phyloP scores from a whole-genome alignment of 2,329 filamentous ascomycete species.

The Didymella sp. region DNA sequence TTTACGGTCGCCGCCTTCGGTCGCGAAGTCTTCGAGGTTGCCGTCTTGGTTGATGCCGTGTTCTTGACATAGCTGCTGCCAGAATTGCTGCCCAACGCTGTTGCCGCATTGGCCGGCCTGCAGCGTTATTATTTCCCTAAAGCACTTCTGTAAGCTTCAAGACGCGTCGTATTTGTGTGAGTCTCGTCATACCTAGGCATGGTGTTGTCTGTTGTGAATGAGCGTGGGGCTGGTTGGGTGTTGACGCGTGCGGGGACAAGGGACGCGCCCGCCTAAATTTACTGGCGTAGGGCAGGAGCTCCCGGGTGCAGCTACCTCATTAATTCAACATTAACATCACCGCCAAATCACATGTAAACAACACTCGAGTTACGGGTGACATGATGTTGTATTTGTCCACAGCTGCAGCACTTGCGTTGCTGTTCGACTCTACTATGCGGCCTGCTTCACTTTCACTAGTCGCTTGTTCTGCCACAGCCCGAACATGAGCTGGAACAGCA shows the following conservation, averaged over 20 bases:
- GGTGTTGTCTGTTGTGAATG: slow-evolving; percentile 30
- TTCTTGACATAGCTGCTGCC: slow-evolving; percentile 97
- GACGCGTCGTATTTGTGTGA: background rate
- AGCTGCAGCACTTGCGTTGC: slow-evolving; percentile 23
- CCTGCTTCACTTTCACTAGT: slow-evolving; percentile 25
- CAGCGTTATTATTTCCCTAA: slow-evolving; percentile 97
- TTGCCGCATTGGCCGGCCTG: slow-evolving; percentile 99
- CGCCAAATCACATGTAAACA: background rate
- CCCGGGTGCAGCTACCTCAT: slow-evolving; percentile 9
- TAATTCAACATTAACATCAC: background rate
- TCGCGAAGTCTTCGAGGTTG: slow-evolving; percentile 96
- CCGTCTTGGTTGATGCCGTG: slow-evolving; percentile 98
- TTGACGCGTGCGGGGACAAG: slow-evolving; percentile 40
- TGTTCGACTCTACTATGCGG: slow-evolving; percentile 14
- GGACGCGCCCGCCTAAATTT: slow-evolving; percentile 32
- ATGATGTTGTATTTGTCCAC: slow-evolving; percentile 10
- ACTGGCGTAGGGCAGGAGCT: slow-evolving; percentile 5
- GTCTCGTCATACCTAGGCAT: slow-evolving; percentile 47
- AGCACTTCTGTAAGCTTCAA: slow-evolving; percentile 11
- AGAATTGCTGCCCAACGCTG: slow-evolving; percentile 98
- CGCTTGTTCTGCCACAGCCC: slow-evolving; percentile 32
- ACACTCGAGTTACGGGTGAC: background rate
- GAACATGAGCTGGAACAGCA: slow-evolving; percentile 43
- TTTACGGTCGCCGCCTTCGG: slow-evolving; percentile 95
- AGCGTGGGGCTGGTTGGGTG: slow-evolving; percentile 25